A percentile compares a stretch with the other conserved stretches of the same genome.
Conservation (phyloP, 2,329 filamentous ascomycete genomes). For the Cytospora piceicola region DNA sequence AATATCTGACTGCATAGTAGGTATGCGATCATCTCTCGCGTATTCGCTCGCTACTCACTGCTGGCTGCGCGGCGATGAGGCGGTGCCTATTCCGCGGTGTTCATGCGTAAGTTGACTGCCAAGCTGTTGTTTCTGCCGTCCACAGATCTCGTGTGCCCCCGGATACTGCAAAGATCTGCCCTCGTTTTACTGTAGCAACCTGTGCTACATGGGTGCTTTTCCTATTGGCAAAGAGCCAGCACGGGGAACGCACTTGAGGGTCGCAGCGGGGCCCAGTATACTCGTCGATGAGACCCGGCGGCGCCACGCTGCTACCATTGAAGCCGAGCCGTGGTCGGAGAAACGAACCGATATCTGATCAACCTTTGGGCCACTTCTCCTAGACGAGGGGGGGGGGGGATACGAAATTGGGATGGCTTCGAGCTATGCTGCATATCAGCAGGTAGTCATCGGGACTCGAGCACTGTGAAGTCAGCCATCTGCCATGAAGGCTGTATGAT, state of each 20-base stretch:
- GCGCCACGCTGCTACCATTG: conserved; percentile 24
- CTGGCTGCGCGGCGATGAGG: neutral
- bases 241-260: neutral
- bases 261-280: conserved; percentile 1
- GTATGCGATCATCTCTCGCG: neutral
- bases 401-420: conserved; percentile 5
- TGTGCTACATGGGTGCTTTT: neutral
- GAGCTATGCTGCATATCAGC: neutral
- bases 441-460: conserved; percentile 4
- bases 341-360: conserved; percentile 2
- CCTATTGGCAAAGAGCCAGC: neutral
- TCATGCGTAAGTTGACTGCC: neutral
- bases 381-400: neutral
- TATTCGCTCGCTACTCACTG: neutral
- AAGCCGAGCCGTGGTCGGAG: conserved; percentile 15
- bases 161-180: conserved; percentile 1
- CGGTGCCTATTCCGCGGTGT: neutral
- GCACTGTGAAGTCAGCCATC: conserved; percentile 10
- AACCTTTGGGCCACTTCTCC: neutral
- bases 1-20: neutral
- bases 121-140: neutral
- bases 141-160: neutral
- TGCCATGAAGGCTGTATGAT: neutral
- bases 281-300: conserved; percentile 19
- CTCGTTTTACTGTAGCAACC: neutral